Conservation (phyloP, 371 early-diverging fungal genomes). For the Mucor plumbeus region DNA sequence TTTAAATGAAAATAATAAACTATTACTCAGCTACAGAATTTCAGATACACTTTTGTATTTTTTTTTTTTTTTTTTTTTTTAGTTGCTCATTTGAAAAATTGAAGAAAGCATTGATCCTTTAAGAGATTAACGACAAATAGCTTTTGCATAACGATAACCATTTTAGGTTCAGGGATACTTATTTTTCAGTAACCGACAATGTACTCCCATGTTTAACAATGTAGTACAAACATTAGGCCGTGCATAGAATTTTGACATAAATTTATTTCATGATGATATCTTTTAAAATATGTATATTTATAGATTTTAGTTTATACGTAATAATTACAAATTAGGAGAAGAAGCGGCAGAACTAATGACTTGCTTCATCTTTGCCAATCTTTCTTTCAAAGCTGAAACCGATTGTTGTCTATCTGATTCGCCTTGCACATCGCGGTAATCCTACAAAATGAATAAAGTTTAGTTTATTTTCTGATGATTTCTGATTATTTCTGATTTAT, state of each 20-base stretch:
- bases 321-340: constrained; percentile 17
- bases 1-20: too few species aligned
- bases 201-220: too few species aligned
- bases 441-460: constrained; percentile 6
- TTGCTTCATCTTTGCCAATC: constrained; percentile 63
- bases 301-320: background rate
- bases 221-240: background rate
- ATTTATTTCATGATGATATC: background rate
- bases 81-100: too few species aligned
- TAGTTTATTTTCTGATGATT: background rate
- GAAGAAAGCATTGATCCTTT: too few species aligned
- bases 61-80: too few species aligned
- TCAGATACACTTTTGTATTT: too few species aligned
- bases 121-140: too few species aligned
- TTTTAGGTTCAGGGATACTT: too few species aligned
- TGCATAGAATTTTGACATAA: constrained; percentile 4
- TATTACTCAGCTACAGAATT: too few species aligned
- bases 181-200: too few species aligned
- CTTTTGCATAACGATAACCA: too few species aligned
- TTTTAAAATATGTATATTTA: background rate
- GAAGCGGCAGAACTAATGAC: constrained; percentile 36
- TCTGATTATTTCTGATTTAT: background rate
- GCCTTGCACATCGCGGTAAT: constrained; percentile 18
- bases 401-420: constrained; percentile 54
- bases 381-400: constrained; percentile 63